These are phyloP conservation scores for Paramecium bursaria DNA, from an alignment of 73 alveolate genomes.

Conservation along the genomic window DNA sequence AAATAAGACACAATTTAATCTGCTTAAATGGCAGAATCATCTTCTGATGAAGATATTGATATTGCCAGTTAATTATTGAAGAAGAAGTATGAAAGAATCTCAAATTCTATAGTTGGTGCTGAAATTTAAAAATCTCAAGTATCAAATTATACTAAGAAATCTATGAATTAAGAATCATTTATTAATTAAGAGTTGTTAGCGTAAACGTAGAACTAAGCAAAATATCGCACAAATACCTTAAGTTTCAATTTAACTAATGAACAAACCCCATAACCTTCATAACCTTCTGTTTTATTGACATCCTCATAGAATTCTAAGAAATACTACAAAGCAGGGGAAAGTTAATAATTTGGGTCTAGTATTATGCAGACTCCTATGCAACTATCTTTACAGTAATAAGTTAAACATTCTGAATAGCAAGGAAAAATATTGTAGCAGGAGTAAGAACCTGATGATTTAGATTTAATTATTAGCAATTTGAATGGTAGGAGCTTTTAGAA, in stretches of 20 bases:
- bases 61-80: too few relatives aligned
- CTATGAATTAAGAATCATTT: too few relatives aligned
- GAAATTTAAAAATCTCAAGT: too few relatives aligned
- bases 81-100: too few relatives aligned
- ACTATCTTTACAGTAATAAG: conserved; percentile 18
- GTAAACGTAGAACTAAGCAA: too few relatives aligned
- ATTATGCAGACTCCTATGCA: conserved; percentile 49
- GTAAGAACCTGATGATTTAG: conserved; percentile 36
- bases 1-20: too few relatives aligned
- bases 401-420: background rate
- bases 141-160: too few relatives aligned
- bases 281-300: background rate
- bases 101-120: too few relatives aligned
- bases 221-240: conserved; percentile 39
- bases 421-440: background rate
- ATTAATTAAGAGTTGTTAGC: too few relatives aligned
- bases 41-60: too few relatives aligned
- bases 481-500: conserved; percentile 39
- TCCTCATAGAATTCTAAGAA: background rate
- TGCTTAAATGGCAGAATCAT: too few relatives aligned
- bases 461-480: conserved; percentile 12
- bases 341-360: conserved; percentile 50
- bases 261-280: conserved; percentile 30
- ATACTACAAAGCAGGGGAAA: conserved; percentile 11
- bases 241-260: conserved; percentile 58